phyloP scores from a whole-genome alignment of 2,329 filamentous ascomycete genomes.

The Claviceps africana region DNA sequence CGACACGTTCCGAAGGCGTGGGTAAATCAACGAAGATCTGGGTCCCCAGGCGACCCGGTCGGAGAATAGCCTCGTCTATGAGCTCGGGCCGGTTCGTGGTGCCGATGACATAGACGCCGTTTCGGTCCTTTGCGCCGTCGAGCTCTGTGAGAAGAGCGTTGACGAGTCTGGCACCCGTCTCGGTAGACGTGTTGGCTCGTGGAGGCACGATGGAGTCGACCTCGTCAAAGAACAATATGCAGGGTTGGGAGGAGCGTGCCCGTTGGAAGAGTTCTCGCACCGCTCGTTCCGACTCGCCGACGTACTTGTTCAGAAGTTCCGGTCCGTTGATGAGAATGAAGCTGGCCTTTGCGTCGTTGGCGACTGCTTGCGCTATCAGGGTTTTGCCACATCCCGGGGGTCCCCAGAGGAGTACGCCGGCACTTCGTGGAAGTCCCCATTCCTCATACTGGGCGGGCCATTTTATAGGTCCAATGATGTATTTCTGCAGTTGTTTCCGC shows the following conservation, averaged over 20 bases:
- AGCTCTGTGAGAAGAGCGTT: slow-evolving; percentile 92
- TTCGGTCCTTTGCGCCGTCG: slow-evolving; percentile 66
- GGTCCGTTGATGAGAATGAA: slow-evolving; percentile 98
- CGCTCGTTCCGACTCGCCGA: slow-evolving; percentile 88
- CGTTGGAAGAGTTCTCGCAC: slow-evolving; percentile 85
- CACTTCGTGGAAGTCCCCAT: slow-evolving; percentile 67
- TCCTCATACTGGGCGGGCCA: slow-evolving; percentile 61
- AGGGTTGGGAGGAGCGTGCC: slow-evolving; percentile 74
- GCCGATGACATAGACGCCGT: slow-evolving; percentile 85
- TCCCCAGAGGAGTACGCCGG: slow-evolving; percentile 88
- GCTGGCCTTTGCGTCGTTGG: slow-evolving; percentile 88
- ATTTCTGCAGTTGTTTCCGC: slow-evolving; percentile 66
- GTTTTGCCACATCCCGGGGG: slow-evolving; percentile 96
- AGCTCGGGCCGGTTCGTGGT: slow-evolving; percentile 93
- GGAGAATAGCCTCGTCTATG: slow-evolving; percentile 89
- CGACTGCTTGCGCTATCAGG: slow-evolving; percentile 86
- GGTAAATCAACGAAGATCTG: slow-evolving; percentile 85
- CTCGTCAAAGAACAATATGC: slow-evolving; percentile 96
- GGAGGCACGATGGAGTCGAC: slow-evolving; percentile 83
- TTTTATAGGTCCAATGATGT: slow-evolving; percentile 82
- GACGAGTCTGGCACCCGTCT: slow-evolving; percentile 78
- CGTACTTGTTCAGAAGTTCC: slow-evolving; percentile 92
- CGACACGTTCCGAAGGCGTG: slow-evolving; percentile 61
- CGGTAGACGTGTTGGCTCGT: slow-evolving; percentile 63
- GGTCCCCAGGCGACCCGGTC: slow-evolving; percentile 77